Evolutionary conservation across 495 filamentous ascomycete species (phyloP), one percentile per base, ranked within the genome.

Genomic region (Letharia lupina): DNA sequence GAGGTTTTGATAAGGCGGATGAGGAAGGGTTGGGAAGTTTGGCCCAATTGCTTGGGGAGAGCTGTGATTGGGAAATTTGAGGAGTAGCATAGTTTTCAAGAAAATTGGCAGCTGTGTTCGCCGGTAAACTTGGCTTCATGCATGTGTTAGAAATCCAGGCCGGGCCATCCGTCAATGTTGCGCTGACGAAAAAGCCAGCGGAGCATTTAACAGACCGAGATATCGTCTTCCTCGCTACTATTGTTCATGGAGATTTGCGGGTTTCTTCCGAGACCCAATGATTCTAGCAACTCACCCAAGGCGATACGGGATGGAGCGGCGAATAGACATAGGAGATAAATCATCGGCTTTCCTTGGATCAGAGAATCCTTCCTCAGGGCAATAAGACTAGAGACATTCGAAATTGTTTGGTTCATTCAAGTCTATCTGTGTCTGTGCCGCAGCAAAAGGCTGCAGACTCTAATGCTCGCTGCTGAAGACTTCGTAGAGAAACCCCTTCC

Each of bases 1-100:
- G 78, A 18, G 90, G 91, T 1, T 97, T 96, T 72, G 89, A 94
- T 71, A 82, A 88, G 28, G 81, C 84, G 28, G 92, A 97, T 71
- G 81, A 80, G 71, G 76, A 76, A 70, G 84, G 81, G 67, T 74
- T 97, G 60, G 89, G 95, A 78, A 74, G 81, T 62, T 74, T 96
- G 67, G 91, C 89, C 0, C 73, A 71, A 9, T 67, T 96, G 63
- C 70, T 97, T 6, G 85, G 76, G 9, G 76, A 78, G 62, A 79
- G 81, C 50, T 95, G 90, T 76, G 89, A 95, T 12, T 65, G 54
- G 63, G 56, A 11, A 8, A 18, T 4, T 50, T 40, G 63, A 65
- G 23, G 40, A 20, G 50, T 2, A 12, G 28, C 13, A 8, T 10
- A 18, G 31, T 0, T 56, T 28, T 8, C 3, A 12, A 7, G 33